Percentiles rank a stretch among this genome's conserved stretches.
Evolutionary conservation across 169 alveolate species (phyloP).

Genomic region (Plasmodium berghei): DNA sequence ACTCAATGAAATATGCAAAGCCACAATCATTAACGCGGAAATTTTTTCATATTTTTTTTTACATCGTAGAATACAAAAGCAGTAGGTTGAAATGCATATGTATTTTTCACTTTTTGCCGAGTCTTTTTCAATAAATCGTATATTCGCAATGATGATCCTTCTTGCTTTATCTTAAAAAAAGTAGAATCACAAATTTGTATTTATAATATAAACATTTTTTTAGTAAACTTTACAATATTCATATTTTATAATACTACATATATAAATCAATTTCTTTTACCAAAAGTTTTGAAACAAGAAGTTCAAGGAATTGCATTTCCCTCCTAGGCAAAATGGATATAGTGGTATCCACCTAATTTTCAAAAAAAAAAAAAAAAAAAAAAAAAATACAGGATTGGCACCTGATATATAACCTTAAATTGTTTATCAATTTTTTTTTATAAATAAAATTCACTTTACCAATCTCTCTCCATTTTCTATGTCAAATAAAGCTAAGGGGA

Average conservation of each 20-base stretch:
- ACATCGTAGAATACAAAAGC: conserved; percentile 86
- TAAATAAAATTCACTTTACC: conserved; percentile 46
- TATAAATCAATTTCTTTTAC: conserved; percentile 5
- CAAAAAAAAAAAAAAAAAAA: background rate
- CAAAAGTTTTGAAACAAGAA: conserved; percentile 82
- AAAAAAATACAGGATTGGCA: no score
- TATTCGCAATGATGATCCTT: conserved; percentile 81
- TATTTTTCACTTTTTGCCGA: conserved; percentile 77
- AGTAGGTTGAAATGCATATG: conserved; percentile 80
- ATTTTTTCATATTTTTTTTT: background rate
- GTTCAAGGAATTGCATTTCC: conserved; percentile 83
- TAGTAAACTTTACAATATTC: background rate
- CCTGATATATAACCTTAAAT: no score
- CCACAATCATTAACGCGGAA: no score
- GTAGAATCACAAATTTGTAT: background rate
- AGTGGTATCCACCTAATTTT: conserved; percentile 72
- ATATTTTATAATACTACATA: background rate
- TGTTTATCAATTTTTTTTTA: conserved; percentile 61
- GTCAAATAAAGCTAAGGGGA: conserved; percentile 82
- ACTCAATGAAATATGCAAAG: no score
- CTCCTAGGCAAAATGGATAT: conserved; percentile 80
- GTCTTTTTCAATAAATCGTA: conserved; percentile 80
- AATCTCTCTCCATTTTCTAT: conserved; percentile 83
- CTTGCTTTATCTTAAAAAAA: conserved; percentile 82
- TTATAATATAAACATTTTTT: background rate